Evolutionary conservation across 2,329 filamentous ascomycete species (phyloP), one percentile per base, ranked within the genome.

Genomic region (Claviceps digitariae): DNA sequence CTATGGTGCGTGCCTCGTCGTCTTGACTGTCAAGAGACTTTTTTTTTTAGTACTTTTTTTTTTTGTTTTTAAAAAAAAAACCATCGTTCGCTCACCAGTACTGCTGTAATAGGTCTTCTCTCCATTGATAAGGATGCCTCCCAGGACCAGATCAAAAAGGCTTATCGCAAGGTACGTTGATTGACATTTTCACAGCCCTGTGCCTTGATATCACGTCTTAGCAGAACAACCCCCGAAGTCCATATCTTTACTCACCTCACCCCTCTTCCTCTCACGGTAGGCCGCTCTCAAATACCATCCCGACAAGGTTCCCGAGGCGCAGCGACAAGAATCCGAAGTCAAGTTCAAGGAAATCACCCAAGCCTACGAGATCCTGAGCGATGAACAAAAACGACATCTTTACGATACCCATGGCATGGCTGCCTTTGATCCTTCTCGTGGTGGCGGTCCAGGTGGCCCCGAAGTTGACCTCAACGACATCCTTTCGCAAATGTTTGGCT

Each of bases 361-460:
- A 72, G 93, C 93, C 61, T 98, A 98, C 75, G 93, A 98, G 67
- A 97, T 98, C 66, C 88, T 98, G 53, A 86, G 82, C 72, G 91
- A 98, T 76, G 91, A 97, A 58, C 83, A 97, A 57, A 96, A 95
- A 70, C 86, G 93, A 64, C 79, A 87, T 54, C 72, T 94, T 57
- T 98, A 98, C 74, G 93, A 98, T 66, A 83, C 82, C 57, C 88
- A 95, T 66, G 93, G 93, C 72, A 96, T 97, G 90, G 81, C 87
- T 45, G 93, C 91, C 55, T 97, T 98, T 66, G 90, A 96, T 66
- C 81, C 86, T 50, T 83, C 81, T 40, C 75, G 82, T 52, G 79
- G 81, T 54, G 79, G 81, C 54, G 83, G 84, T 52, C 74, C 75
- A 64, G 82, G 80, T 23, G 84, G 82, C 20, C 77, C 76, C n/a